Evolutionary conservation across 495 filamentous ascomycete species (phyloP), one percentile per base, ranked within the genome.

Genomic region (Collariella sp.): DNA sequence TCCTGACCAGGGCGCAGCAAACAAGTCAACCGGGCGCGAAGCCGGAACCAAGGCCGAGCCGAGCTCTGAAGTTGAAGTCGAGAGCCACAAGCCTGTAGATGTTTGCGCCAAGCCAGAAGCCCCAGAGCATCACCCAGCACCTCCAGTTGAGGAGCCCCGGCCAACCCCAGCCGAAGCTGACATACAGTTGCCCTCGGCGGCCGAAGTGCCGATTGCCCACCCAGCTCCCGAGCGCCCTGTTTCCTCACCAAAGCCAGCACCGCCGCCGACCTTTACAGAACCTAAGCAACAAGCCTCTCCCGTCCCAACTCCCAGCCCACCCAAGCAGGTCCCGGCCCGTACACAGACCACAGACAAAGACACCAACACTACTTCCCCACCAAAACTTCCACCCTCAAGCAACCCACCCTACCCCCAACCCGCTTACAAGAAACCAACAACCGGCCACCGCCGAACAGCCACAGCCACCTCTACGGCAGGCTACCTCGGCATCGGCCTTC

Each of bases 401-500:
- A 18, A 7, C 46, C 31, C 19, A 43, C 23, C 11, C 23, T 24
- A 43, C 35, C 39, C 41, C 24, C 36, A n/a, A n/a, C n/a, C n/a
- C n/a, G n/a, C n/a, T n/a, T 22, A 24, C 34, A 50, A 13, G 18
- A 34, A n/a, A n/a, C n/a, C 18, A 19, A 46, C 0, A 3, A 10
- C 24, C 45, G 6, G 29, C 45, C 4, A 20, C 35, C 35, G 45
- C 52, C 59, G 59, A 38, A 38, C 18, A 23, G 18, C 40, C 18
- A 42, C 40, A 33, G 48, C 52, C 55, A 55, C 22, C 68, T 66
- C 13, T 67, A 67, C 68, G 29, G 71, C 72, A 7, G 68, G 70
- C 43, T 64, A 70, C 31, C 65, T 76, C 1, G 70, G 70, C 24
- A 56, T 75, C 39, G 72, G 72, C 23, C 62, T 74, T 33, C 61